Percentiles rank a stretch among this genome's conserved stretches.
Conservation (phyloP, 164 flowering plant species). For the Echeveria elegans region DNA sequence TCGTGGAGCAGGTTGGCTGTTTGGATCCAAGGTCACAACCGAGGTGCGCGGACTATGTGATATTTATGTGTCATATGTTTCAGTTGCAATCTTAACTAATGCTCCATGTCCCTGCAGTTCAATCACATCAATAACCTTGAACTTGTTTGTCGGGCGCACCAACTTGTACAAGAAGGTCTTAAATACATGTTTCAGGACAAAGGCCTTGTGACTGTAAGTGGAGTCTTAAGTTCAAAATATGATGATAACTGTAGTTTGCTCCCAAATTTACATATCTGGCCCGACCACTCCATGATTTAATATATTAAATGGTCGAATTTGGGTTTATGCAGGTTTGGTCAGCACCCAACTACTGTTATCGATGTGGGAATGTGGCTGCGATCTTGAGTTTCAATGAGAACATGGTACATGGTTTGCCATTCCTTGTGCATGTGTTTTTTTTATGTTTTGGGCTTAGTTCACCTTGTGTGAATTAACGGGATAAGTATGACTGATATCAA, state of each 20-base stretch:
- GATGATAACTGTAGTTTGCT: neutral
- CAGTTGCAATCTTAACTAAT: neutral
- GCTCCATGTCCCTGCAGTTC: conserved; percentile 43
- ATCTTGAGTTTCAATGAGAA: conserved; percentile 91
- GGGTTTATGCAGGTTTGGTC: conserved; percentile 79
- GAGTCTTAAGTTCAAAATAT: neutral
- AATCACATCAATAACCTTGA: conserved; percentile 93
- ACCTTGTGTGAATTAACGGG: no score
- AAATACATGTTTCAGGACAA: conserved; percentile 99
- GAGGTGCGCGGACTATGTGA: conserved; percentile 43
- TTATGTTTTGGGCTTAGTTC: neutral
- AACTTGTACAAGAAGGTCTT: conserved; percentile 98
- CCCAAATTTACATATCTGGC: neutral
- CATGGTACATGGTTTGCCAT: conserved; percentile 23
- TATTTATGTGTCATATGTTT: neutral
- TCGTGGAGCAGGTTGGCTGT: conserved; percentile 99
- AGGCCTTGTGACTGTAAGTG: conserved; percentile 93
- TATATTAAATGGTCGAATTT: conserved; percentile 4
- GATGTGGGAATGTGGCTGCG: conserved; percentile 99
- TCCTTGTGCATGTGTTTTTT: neutral
- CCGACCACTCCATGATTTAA: neutral
- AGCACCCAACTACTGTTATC: conserved; percentile 94
- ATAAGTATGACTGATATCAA: no score
- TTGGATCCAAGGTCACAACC: conserved; percentile 94
- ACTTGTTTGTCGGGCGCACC: conserved; percentile 97